phyloP scores from a whole-genome alignment of 23 red algal species.

The Gracilaria caudata region DNA sequence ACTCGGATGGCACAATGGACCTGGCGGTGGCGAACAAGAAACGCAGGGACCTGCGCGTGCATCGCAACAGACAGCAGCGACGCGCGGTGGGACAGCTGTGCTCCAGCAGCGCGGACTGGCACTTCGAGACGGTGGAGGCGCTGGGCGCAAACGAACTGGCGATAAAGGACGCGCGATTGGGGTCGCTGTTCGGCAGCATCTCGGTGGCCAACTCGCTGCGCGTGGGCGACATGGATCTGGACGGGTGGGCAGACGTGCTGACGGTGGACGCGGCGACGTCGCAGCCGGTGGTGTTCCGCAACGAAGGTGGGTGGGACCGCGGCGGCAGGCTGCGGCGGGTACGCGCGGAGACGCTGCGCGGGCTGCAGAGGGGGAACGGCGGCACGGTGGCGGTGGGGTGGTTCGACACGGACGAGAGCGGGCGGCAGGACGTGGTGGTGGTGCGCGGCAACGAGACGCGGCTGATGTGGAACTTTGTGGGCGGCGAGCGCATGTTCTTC shows the following conservation, averaged over 20 bases:
- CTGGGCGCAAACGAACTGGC: constrained; percentile 28
- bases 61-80: constrained; percentile 52
- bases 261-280: constrained; percentile 22
- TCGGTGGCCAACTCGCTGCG: constrained; percentile 43
- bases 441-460: constrained; percentile 61
- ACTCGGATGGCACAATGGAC: constrained; percentile 87
- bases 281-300: constrained; percentile 54
- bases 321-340: constrained; percentile 21
- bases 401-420: constrained; percentile 91
- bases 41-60: constrained; percentile 48
- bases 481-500: constrained; percentile 67
- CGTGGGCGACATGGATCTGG: constrained; percentile 80
- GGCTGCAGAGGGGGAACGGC: constrained; percentile 22
- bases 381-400: constrained; percentile 63
- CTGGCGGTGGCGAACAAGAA: constrained; percentile 61
- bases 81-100: constrained; percentile 54
- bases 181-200: constrained; percentile 60
- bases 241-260: constrained; percentile 79
- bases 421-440: constrained; percentile 90
- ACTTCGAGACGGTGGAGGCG: constrained; percentile 16
- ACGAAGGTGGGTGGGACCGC: constrained; percentile 36
- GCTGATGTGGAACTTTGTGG: constrained; percentile 77
- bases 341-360: constrained; percentile 11
- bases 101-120: constrained; percentile 47
- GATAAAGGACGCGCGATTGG: constrained; percentile 17